phyloP scores from a whole-genome alignment of 495 filamentous ascomycete species.

The Elasticomyces elasticus region DNA sequence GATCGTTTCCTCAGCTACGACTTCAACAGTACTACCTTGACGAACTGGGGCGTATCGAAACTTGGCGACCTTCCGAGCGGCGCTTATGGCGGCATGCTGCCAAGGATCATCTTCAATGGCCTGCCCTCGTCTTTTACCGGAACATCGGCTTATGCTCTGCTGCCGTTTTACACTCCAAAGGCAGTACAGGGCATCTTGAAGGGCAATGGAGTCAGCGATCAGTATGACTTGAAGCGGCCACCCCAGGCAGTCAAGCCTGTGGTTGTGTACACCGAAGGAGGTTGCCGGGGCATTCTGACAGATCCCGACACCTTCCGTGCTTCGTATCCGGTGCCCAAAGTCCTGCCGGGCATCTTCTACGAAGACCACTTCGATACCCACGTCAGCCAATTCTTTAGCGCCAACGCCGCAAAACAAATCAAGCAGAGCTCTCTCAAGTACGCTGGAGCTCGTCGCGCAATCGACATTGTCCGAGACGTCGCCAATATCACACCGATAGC shows the following conservation, averaged over 20 bases:
- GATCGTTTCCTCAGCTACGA: conserved; percentile 29
- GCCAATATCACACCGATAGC: conserved; percentile 27
- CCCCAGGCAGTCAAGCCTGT: conserved; percentile 25
- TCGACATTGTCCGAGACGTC: conserved; percentile 37
- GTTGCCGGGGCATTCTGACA: conserved; percentile 32
- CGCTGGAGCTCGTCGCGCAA: conserved; percentile 24
- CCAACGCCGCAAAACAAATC: conserved; percentile 30
- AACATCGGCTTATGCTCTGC: conserved; percentile 33
- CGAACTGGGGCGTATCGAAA: conserved; percentile 30
- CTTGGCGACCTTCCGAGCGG: conserved; percentile 21
- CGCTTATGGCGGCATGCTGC: conserved; percentile 30
- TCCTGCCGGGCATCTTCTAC: conserved; percentile 35
- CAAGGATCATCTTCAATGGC: conserved; percentile 24
- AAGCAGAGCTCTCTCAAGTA: conserved; percentile 31
- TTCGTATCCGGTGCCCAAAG: conserved; percentile 33
- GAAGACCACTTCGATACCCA: conserved; percentile 34
- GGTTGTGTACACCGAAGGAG: conserved; percentile 33
- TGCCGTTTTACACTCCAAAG: conserved; percentile 35
- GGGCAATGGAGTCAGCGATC: conserved; percentile 37
- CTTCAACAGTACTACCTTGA: conserved; percentile 28
- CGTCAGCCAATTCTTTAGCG: conserved; percentile 28
- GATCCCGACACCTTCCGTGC: conserved; percentile 35
- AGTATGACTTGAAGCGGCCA: conserved; percentile 31
- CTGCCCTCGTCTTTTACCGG: conserved; percentile 22
- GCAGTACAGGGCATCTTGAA: conserved; percentile 44